Evolutionary conservation across 1,284 basidiomycete species (phyloP).

Genomic region (Tylopilus sp.): DNA sequence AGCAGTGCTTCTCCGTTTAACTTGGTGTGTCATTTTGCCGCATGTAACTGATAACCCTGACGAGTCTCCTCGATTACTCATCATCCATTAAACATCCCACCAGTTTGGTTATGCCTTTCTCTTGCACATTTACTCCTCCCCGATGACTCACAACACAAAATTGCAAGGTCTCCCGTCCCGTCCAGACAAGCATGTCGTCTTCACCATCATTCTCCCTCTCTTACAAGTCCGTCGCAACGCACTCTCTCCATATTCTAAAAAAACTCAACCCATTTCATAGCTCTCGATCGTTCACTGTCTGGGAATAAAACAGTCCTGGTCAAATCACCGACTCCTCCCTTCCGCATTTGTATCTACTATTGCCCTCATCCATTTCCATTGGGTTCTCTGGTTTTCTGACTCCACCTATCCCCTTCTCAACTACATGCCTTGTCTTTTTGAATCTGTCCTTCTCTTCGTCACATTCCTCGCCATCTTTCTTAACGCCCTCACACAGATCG

Average conservation of each 20-base stretch:
- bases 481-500: slow-evolving; percentile 60
- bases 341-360: slow-evolving; percentile 58
- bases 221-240: slow-evolving; percentile 47
- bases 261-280: slow-evolving; percentile 32
- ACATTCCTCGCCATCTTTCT: slow-evolving; percentile 55
- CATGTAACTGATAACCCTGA: slow-evolving; percentile 4
- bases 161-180: slow-evolving; percentile 46
- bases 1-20: slow-evolving; percentile 60
- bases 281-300: slow-evolving; percentile 60
- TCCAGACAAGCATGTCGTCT: slow-evolving; percentile 64
- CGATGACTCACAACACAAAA: slow-evolving; percentile 50
- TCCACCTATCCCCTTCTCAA: slow-evolving; percentile 63
- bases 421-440: slow-evolving; percentile 67
- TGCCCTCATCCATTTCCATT: slow-evolving; percentile 62
- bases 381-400: slow-evolving; percentile 49
- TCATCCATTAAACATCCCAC: not conserved
- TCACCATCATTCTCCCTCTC: slow-evolving; percentile 65
- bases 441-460: slow-evolving; percentile 53
- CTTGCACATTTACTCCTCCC: slow-evolving; percentile 66
- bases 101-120: slow-evolving; percentile 74
- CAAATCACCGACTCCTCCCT: slow-evolving; percentile 59
- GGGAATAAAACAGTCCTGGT: slow-evolving; percentile 57
- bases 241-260: not conserved
- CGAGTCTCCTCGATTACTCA: not conserved
- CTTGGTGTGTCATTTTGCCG: slow-evolving; percentile 43